A percentile compares a stretch with the other conserved stretches of the same genome.
These are phyloP conservation scores for Pelargonium australe DNA, from an alignment of 441 rosid species.

Conservation along the genomic window DNA sequence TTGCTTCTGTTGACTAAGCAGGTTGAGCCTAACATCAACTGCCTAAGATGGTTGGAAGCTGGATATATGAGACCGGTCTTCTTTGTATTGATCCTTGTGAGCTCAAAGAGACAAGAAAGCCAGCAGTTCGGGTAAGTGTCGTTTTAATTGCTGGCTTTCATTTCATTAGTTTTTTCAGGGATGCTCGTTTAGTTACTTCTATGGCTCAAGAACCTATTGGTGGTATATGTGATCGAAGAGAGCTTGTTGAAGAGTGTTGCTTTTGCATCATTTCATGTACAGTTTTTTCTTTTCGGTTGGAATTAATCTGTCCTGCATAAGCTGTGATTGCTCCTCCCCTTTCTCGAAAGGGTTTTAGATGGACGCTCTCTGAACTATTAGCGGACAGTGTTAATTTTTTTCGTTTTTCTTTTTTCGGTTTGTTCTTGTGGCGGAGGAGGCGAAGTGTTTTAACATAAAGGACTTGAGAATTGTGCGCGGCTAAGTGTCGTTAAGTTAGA, in stretches of 20 bases:
- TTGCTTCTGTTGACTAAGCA: constrained; percentile 17
- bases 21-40: constrained; percentile 35
- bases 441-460: background rate
- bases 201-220: constrained; percentile 8
- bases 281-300: background rate
- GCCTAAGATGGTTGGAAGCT: constrained; percentile 21
- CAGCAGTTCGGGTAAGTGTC: constrained; percentile 50
- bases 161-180: constrained; percentile 38
- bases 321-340: background rate
- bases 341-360: background rate
- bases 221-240: too few species aligned
- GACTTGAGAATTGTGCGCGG: too few species aligned
- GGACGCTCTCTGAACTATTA: background rate
- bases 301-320: background rate
- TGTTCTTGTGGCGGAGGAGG: background rate
- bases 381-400: background rate
- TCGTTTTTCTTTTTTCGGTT: background rate
- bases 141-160: constrained; percentile 43
- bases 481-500: too few species aligned
- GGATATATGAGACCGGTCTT: background rate
- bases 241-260: background rate
- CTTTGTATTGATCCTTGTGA: background rate
- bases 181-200: constrained; percentile 10
- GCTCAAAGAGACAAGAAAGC: constrained; percentile 29
- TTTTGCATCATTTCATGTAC: background rate